Conservation (phyloP, 164 flowering plant genomes). For the Vitis vinifera region DNA sequence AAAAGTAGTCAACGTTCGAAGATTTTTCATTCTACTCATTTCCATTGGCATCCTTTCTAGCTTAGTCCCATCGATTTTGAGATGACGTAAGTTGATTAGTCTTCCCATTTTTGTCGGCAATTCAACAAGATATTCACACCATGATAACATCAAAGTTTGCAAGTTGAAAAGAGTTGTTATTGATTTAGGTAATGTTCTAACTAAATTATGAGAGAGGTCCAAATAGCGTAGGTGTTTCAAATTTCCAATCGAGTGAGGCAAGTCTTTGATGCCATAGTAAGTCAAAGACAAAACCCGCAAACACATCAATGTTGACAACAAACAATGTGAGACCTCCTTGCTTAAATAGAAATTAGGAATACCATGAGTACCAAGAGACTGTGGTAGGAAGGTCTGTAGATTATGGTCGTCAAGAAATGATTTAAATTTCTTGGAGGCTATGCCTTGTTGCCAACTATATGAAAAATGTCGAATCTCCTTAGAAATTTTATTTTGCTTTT, state of each 20-base stretch:
- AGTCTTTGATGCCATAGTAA: neutral
- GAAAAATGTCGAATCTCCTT: too few species aligned
- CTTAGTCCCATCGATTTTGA: conserved; percentile 3
- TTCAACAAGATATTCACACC: neutral
- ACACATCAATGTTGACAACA: conserved; percentile 15
- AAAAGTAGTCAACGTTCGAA: too few species aligned
- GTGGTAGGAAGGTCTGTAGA: conserved; percentile 28
- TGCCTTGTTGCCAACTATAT: too few species aligned
- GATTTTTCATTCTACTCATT: conserved; percentile 13
- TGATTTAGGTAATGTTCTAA: conserved; percentile 1
- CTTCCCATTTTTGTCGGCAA: conserved; percentile 20
- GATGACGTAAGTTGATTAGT: conserved; percentile 23
- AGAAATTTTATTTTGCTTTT: too few species aligned
- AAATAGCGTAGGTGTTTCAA: conserved; percentile 31
- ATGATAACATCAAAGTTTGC: neutral
- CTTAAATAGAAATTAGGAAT: neutral
- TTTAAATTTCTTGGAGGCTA: conserved; percentile 9
- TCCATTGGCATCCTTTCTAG: conserved; percentile 13
- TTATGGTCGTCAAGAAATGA: neutral
- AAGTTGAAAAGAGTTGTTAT: neutral
- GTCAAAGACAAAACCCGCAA: conserved; percentile 24
- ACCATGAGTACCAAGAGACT: too few species aligned
- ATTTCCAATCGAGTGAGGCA: conserved; percentile 17
- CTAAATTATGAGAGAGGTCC: conserved; percentile 20
- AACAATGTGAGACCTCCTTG: neutral